These are phyloP conservation scores for Calonectria henricotiae DNA, from an alignment of 2,329 filamentous ascomycete genomes.

Conservation along the genomic window DNA sequence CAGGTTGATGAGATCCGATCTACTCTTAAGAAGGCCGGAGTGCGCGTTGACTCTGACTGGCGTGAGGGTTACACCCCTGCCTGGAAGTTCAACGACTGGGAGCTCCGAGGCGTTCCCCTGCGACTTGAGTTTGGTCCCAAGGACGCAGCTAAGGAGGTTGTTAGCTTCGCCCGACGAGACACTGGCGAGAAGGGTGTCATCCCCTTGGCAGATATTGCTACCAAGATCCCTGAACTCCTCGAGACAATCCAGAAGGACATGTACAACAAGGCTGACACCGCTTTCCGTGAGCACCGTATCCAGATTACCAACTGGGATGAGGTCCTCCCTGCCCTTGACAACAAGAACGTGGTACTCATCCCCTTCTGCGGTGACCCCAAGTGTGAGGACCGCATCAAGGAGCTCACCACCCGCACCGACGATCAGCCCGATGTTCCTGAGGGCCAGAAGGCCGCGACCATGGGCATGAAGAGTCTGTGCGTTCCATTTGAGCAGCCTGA, in stretches of 20 bases:
- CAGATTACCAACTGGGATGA: conserved; percentile 90
- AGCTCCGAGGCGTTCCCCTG: conserved; percentile 94
- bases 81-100: conserved; percentile 99
- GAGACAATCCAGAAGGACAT: conserved; percentile 93
- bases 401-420: conserved; percentile 85
- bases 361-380: conserved; percentile 87
- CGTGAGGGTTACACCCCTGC: conserved; percentile 94
- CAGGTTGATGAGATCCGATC: conserved; percentile 81
- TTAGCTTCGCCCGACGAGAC: conserved; percentile 91
- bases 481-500: conserved; percentile 88
- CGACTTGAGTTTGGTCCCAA: conserved; percentile 97
- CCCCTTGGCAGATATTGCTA: conserved; percentile 80
- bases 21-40: conserved; percentile 79
- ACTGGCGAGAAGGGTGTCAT: conserved; percentile 87
- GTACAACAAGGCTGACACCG: conserved; percentile 80
- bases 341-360: conserved; percentile 93
- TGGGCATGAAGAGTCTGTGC: conserved; percentile 81
- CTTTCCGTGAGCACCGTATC: conserved; percentile 86
- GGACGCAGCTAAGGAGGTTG: conserved; percentile 87
- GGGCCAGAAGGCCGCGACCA: conserved; percentile 70
- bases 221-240: conserved; percentile 84
- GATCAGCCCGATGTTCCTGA: conserved; percentile 71
- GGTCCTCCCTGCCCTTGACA: conserved; percentile 90
- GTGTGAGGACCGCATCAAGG: conserved; percentile 97
- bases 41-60: conserved; percentile 86